A percentile compares a stretch with the other conserved stretches of the same genome.
These are phyloP conservation scores for Tricholoma matsutake DNA, from an alignment of 768 basidiomycete genomes.

Conservation along the genomic window DNA sequence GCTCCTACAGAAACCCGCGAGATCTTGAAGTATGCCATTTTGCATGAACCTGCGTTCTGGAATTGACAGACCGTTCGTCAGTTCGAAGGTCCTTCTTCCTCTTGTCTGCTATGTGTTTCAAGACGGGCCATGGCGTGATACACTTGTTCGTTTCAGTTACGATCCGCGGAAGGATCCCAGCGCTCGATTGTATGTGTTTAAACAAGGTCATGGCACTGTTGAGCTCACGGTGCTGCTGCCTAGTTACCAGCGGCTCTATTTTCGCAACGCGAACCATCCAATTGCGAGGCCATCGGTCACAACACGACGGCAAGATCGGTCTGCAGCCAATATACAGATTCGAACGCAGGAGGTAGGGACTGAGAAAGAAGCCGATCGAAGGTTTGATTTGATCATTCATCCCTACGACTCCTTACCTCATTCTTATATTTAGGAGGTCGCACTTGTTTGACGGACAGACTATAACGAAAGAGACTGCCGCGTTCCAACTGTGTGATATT, in stretches of 20 bases:
- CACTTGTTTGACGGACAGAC: slow-evolving; percentile 89
- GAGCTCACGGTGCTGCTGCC: slow-evolving; percentile 1
- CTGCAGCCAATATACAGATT: slow-evolving; percentile 38
- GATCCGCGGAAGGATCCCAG: slow-evolving; percentile 77
- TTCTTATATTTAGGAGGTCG: slow-evolving; percentile 43
- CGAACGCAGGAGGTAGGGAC: slow-evolving; percentile 37
- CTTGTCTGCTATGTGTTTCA: slow-evolving; percentile 84
- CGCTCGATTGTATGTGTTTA: slow-evolving; percentile 67
- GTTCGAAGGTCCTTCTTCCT: slow-evolving; percentile 80
- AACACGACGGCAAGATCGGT: slow-evolving; percentile 58
- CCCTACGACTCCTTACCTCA: slow-evolving; percentile 3
- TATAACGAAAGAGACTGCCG: slow-evolving; percentile 80
- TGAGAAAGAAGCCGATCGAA: slow-evolving; percentile 41
- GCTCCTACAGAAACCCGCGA: slow-evolving; percentile 61
- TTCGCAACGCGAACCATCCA: slow-evolving; percentile 83
- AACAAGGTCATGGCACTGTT: background rate
- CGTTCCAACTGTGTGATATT: slow-evolving; percentile 94
- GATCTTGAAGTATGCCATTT: slow-evolving; percentile 64
- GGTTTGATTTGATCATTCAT: slow-evolving; percentile 26
- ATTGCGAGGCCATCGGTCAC: slow-evolving; percentile 76
- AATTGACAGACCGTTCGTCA: slow-evolving; percentile 26
- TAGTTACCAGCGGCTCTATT: slow-evolving; percentile 91
- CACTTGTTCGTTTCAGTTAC: slow-evolving; percentile 80
- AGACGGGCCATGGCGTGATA: slow-evolving; percentile 94
- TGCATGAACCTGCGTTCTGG: background rate